These are phyloP conservation scores for Erucastrum elatum DNA, from an alignment of 345 rosid species.

Conservation along the genomic window DNA sequence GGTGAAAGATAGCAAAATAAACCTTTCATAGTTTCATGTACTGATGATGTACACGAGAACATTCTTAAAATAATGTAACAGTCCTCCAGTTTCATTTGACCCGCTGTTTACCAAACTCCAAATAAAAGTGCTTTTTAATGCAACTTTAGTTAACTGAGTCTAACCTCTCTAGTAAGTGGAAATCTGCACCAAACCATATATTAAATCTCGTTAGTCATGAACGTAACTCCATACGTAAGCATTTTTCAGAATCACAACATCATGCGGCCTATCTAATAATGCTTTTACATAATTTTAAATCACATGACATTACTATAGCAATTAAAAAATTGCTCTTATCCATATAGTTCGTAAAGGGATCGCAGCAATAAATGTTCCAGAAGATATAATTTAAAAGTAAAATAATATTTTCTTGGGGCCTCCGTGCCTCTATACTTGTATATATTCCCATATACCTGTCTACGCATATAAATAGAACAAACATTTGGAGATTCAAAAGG, in stretches of 20 bases:
- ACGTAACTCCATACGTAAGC: constrained; percentile 39
- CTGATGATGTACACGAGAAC: background rate
- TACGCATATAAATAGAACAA: constrained; percentile 29
- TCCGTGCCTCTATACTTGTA: background rate
- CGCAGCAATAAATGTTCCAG: constrained; percentile 20
- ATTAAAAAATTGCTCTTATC: constrained; percentile 14
- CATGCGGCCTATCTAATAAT: background rate
- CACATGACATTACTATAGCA: background rate
- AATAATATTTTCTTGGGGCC: background rate
- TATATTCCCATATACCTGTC: constrained; percentile 8
- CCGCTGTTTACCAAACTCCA: background rate
- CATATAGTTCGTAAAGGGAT: background rate
- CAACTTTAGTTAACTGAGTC: constrained; percentile 1
- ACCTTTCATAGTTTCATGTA: background rate
- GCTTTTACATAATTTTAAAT: background rate
- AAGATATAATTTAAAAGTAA: background rate
- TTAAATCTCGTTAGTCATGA: constrained; percentile 11
- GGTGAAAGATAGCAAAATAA: background rate
- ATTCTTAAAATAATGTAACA: background rate
- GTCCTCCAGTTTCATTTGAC: constrained; percentile 16
- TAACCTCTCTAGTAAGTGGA: constrained; percentile 17
- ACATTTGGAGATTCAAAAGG: constrained; percentile 17
- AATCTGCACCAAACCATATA: background rate
- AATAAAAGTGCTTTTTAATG: background rate
- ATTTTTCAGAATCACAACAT: constrained; percentile 24